Evolutionary conservation across 2,329 filamentous ascomycete genomes (phyloP), one percentile per base, ranked within the genome.

Genomic region (Aureobasidium sp.): DNA sequence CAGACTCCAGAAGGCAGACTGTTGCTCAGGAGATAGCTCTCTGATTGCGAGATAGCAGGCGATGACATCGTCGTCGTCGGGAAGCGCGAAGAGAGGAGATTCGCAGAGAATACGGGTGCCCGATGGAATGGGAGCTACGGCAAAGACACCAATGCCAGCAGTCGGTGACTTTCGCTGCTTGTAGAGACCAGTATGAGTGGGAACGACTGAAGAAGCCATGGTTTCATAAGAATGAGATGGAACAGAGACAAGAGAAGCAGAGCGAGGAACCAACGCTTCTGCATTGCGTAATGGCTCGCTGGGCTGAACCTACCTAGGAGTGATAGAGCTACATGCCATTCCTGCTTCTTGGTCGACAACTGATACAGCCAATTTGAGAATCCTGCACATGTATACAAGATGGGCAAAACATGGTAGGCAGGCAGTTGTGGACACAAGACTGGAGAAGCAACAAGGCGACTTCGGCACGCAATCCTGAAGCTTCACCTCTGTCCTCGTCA

Each of bases 41-140:
- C 16, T 35, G 24, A 58, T 37, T 7, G 39, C n/a, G 5, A 52
- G 39, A 30, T 55, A 55, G 16, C 56, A 44, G 14, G 34, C 54
- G 8, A 54, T 52, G 12, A 56, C 41, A 45, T 58, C 54, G 30
- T 55, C 54, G 29, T 55, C 48, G 27, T 56, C 56, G 8, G 51
- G 47, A 17, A 58, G 51, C 21, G 40, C 34, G 29, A 58, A 17
- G 16, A 58, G 52, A 12, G 56, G 54, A 11, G 25, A 11, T 53
- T 58, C 56, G 32, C 40, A 45, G 12, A 58, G 49, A 5, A 58
- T 40, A 10, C 56, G 40, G 4, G 56, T 58, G 24, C 55, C 56
- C 14, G 54, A 27, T 11, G 51, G 47, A 16, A 58, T 56, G 25
- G 25, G 21, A 22, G 21, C 37, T 8, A 42, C 17, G 39, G 56